These are phyloP conservation scores for Quercus lobata DNA, from an alignment of 331 rosid genomes.

Conservation along the genomic window DNA sequence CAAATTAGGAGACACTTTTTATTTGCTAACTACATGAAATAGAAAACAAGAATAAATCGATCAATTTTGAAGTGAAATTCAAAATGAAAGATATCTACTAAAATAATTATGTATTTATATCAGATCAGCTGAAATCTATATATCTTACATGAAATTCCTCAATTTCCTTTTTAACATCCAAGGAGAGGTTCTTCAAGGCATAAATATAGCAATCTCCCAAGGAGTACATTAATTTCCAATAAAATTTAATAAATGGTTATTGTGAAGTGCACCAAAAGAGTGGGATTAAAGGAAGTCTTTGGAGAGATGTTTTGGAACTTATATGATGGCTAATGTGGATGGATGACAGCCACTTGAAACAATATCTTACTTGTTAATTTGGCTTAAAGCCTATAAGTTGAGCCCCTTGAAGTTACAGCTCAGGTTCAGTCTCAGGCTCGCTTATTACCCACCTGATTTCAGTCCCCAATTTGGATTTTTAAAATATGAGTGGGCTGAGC, in stretches of 20 bases:
- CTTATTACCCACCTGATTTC: not conserved
- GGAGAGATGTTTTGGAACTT: too few species aligned
- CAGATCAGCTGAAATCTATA: too few species aligned
- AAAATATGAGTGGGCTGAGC: not conserved
- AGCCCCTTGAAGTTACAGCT: not conserved
- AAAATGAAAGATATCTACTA: not conserved
- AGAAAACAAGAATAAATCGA: not conserved
- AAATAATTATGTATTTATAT: too few species aligned
- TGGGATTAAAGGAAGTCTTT: not conserved
- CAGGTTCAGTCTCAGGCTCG: not conserved
- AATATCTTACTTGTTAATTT: not conserved
- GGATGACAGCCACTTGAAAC: too few species aligned
- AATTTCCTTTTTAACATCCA: too few species aligned
- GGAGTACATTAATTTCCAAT: too few species aligned
- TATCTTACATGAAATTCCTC: too few species aligned
- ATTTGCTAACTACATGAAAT: not conserved
- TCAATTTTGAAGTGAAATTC: not conserved
- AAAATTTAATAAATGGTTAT: not conserved
- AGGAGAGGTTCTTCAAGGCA: too few species aligned
- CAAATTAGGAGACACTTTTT: not conserved
- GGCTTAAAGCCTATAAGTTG: not conserved
- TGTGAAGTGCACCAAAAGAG: not conserved
- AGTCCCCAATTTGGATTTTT: not conserved
- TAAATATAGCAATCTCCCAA: too few species aligned
- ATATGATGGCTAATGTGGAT: too few species aligned